Evolutionary conservation across 257 asterid species (phyloP).

Genomic region (Solanum ossicruentum): DNA sequence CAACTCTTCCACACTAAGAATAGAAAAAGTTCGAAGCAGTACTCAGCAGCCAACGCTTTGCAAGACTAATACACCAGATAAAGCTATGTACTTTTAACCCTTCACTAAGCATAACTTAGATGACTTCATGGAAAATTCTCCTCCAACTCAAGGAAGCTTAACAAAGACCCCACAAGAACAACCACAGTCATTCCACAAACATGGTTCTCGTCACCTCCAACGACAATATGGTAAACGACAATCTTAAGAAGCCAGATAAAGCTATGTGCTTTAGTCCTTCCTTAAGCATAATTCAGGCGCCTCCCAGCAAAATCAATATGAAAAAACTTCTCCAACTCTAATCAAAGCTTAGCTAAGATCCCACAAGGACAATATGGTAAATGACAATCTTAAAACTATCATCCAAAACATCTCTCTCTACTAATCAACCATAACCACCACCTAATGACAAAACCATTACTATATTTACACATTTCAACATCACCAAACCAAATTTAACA

Average conservation of each 20-base stretch:
- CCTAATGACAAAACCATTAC: neutral
- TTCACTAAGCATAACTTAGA: neutral
- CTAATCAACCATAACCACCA: neutral
- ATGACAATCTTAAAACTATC: neutral
- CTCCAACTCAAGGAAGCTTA: neutral
- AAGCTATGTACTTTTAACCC: neutral
- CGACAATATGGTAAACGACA: neutral
- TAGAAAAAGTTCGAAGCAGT: neutral
- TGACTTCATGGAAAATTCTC: neutral
- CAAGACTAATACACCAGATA: neutral
- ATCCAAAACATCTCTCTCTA: neutral
- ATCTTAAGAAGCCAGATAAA: neutral
- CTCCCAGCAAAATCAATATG: neutral
- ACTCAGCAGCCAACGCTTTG: neutral
- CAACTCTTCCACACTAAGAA: neutral
- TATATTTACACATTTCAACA: neutral
- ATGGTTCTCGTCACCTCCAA: neutral
- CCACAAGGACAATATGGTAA: neutral
- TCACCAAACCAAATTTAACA: neutral
- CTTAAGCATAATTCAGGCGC: neutral
- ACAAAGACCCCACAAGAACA: neutral
- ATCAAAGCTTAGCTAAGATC: neutral
- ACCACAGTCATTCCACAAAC: neutral
- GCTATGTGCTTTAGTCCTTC: neutral
- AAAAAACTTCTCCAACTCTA: neutral